Percentiles rank a stretch among this genome's conserved stretches.
These are phyloP conservation scores for Tubosaeta brunneosetosa DNA, from an alignment of 768 basidiomycete genomes.

Conservation along the genomic window DNA sequence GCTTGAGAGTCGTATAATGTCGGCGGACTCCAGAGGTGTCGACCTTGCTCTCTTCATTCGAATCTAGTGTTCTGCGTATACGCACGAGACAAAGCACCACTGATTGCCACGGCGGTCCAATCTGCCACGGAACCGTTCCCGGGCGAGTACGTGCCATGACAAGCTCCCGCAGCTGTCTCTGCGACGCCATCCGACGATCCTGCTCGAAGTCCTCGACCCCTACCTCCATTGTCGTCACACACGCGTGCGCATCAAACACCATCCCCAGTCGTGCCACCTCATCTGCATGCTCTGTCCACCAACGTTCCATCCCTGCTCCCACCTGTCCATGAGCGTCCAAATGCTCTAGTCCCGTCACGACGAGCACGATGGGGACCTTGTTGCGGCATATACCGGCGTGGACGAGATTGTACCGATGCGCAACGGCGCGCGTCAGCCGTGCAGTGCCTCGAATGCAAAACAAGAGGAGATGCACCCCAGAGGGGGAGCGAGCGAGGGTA, in stretches of 20 bases:
- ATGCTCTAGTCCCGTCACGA: conserved; percentile 2
- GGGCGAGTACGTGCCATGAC: background rate
- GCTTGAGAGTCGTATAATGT: no score
- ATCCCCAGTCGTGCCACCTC: background rate
- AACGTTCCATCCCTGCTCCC: conserved; percentile 1
- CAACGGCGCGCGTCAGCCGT: background rate
- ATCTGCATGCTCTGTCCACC: background rate
- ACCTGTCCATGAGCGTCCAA: background rate
- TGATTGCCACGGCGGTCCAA: background rate
- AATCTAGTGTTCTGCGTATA: background rate
- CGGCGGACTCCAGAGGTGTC: background rate
- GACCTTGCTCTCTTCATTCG: background rate
- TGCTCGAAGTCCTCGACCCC: background rate
- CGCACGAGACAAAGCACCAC: background rate
- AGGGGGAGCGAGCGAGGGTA: background rate
- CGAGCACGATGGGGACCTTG: conserved; percentile 5
- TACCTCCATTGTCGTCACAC: background rate
- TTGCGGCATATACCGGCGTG: background rate
- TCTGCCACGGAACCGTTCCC: background rate
- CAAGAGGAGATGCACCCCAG: background rate
- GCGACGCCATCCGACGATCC: background rate
- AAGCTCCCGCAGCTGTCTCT: background rate
- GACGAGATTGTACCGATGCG: background rate
- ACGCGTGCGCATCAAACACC: background rate
- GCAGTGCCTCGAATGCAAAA: conserved; percentile 5